These are phyloP conservation scores for Mortierella polycephala DNA, from an alignment of 371 early-diverging fungal species.

Conservation along the genomic window DNA sequence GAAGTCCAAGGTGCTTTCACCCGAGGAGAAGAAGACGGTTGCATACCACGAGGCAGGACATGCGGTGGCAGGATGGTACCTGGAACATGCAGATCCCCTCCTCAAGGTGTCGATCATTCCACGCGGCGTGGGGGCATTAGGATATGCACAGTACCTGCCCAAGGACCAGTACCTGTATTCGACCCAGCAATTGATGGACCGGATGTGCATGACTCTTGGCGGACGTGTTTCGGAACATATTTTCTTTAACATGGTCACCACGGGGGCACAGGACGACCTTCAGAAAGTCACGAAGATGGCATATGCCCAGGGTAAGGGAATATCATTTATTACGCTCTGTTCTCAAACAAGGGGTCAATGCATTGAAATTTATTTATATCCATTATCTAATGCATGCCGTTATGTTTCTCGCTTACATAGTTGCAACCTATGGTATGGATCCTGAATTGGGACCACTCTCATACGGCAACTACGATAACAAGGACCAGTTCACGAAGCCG, in stretches of 20 bases:
- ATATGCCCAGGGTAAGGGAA: constrained; percentile 78
- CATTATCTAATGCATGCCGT: not conserved
- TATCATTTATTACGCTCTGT: no score
- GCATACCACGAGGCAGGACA: constrained; percentile 99
- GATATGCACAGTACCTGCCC: constrained; percentile 98
- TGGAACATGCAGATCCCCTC: constrained; percentile 95
- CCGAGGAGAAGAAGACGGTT: constrained; percentile 98
- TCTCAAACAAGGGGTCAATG: not conserved
- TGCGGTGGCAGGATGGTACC: constrained; percentile 98
- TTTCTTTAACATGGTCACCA: constrained; percentile 83
- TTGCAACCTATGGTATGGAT: constrained; percentile 97
- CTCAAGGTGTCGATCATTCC: constrained; percentile 99
- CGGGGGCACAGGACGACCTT: constrained; percentile 76
- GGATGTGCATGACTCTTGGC: constrained; percentile 98
- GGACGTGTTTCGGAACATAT: constrained; percentile 97
- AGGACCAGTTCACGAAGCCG: constrained; percentile 91
- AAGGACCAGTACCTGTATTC: constrained; percentile 97
- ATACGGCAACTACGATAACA: constrained; percentile 78
- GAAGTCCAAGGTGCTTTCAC: constrained; percentile 93
- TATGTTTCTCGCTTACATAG: constrained; percentile 24
- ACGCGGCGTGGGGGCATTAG: constrained; percentile 94
- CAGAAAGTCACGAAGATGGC: constrained; percentile 98
- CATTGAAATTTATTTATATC: not conserved
- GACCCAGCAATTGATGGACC: constrained; percentile 91
- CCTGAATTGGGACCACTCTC: constrained; percentile 86